Evolutionary conservation across 2,329 filamentous ascomycete species (phyloP).

Genomic region (Penicillium olsonii): DNA sequence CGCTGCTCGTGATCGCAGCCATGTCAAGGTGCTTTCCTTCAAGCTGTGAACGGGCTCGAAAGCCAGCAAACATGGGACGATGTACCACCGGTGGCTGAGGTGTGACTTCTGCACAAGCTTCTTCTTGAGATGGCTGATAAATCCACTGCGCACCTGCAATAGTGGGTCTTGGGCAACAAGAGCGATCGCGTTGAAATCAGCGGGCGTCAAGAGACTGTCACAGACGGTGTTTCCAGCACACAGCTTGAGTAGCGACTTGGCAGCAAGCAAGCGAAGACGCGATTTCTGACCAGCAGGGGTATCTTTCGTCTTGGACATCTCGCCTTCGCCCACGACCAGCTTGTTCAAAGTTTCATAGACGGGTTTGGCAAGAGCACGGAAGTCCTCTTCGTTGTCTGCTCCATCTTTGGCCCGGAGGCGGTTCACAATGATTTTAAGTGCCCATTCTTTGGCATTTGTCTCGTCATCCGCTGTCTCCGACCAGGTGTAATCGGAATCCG

Average conservation of each 20-base stretch:
- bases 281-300: slow-evolving; percentile 78
- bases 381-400: slow-evolving; percentile 42
- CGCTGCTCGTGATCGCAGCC: slow-evolving; percentile 79
- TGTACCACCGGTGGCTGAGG: slow-evolving; percentile 83
- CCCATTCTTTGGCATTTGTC: slow-evolving; percentile 78
- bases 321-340: slow-evolving; percentile 73
- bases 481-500: slow-evolving; percentile 64
- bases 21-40: slow-evolving; percentile 76
- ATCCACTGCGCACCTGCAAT: slow-evolving; percentile 71
- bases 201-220: slow-evolving; percentile 71
- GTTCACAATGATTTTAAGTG: slow-evolving; percentile 84
- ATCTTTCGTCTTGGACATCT: slow-evolving; percentile 72
- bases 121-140: slow-evolving; percentile 85
- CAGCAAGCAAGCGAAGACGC: slow-evolving; percentile 78
- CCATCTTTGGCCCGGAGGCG: slow-evolving; percentile 69
- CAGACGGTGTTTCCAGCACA: slow-evolving; percentile 71
- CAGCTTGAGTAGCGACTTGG: slow-evolving; percentile 79
- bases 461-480: slow-evolving; percentile 75
- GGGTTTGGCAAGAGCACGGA: slow-evolving; percentile 58
- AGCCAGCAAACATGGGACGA: slow-evolving; percentile 84
- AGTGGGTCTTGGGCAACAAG: slow-evolving; percentile 78
- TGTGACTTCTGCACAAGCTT: slow-evolving; percentile 56
- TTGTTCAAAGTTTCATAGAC: slow-evolving; percentile 79
- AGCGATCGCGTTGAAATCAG: slow-evolving; percentile 79
- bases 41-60: slow-evolving; percentile 80